Evolutionary conservation across 352 stramenopile species (phyloP), one percentile per base, ranked within the genome.

Genomic region (Pseudoperonospora humuli): DNA sequence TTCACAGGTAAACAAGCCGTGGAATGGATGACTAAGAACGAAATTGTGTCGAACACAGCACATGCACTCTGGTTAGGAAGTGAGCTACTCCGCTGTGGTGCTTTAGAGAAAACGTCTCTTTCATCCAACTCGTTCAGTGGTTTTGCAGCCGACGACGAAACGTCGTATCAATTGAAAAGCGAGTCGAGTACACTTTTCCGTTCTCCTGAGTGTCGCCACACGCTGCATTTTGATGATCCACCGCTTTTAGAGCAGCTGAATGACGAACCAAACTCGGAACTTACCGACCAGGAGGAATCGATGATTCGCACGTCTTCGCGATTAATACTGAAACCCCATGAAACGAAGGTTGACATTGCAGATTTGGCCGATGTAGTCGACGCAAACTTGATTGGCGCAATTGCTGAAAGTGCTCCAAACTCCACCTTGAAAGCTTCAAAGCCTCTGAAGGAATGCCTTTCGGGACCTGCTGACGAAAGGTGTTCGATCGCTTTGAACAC

Each of bases 21-120:
- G 17, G 54, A 64, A 7, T 89, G 74, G 74, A 86, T 92, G 79
- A 81, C 64, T 18, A 63, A 74, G 39, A 87, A 85, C 40, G 74
- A 88, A 50, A 84, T 89, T 25, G 75, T 88, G 20, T 67, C 68
- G 11, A 64, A 92, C 34, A 64, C 77, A 27, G 60, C 66, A 17
- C 76, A 92, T 37, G 79, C 76, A 0, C 48, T 77, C 1, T 89
- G 76, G 74, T 73, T 92, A 41, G 75, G 74, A n/a, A 65, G 67
- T 31, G 79, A 92, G 39, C 50, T 92, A 18, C 54, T 92, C 13
- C 56, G 63, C 1, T 77, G 74, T 25, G 71, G 71, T 0, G 70
- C 76, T 17, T 43, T 91, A 7, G 69, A 84, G 33, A 62, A 56
- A 21, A 64, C 51, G 4, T 39, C 59, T 5, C 32, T 56, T 18